Evolutionary conservation across 1,284 basidiomycete genomes (phyloP), one percentile per base, ranked within the genome.

Genomic region (Ustilago nuda): DNA sequence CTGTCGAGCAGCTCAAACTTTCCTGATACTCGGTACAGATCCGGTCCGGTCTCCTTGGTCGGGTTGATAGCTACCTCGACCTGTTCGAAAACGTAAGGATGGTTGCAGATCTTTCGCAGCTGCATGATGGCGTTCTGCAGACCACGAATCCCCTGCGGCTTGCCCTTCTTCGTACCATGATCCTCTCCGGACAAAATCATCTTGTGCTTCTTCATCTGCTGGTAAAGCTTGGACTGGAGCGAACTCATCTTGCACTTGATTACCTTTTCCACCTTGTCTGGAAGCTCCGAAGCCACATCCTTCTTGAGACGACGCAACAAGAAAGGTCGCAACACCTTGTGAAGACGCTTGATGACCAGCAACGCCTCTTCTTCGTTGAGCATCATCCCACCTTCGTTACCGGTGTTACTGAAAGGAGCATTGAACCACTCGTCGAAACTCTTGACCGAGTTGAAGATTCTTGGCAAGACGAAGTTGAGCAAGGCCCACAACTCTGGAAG

Each of bases 391-490:
- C 96, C 97, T 59, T 82, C 83, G 43, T 60, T 75, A 39, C 97
- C 96, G 17, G 95, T 95, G 87, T 96, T 98, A 73, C 97, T 96
- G 81, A 99, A 99, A 0, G 97, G 97, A 2, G 96, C 98, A 88
- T 99, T 99, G 90, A 99, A 99, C 97, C 97, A 99, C 86, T 99
- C 97, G 85, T 99, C 97, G 85, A 99, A 99, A 53, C 95, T 97
- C 87, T 98, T 98, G 80, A 98, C 95, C 4, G 96, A 99, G 88
- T 99, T 99, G 90, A 99, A 99, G 84, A 99, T 92, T 88, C 95
- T 98, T 27, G 97, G 97, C 19, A 99, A 89, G 54, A 95, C 96
- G 85, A 99, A 99, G 87, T 99, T 99, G 86, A 99, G 92, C 65
- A 99, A 89, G 2, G 97, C 91, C 97, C 97, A 99, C 46, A 99